A percentile compares a stretch with the other conserved stretches of the same genome.
These are phyloP conservation scores for Prunus armeniaca DNA, from an alignment of 306 rosid species.

Conservation along the genomic window DNA sequence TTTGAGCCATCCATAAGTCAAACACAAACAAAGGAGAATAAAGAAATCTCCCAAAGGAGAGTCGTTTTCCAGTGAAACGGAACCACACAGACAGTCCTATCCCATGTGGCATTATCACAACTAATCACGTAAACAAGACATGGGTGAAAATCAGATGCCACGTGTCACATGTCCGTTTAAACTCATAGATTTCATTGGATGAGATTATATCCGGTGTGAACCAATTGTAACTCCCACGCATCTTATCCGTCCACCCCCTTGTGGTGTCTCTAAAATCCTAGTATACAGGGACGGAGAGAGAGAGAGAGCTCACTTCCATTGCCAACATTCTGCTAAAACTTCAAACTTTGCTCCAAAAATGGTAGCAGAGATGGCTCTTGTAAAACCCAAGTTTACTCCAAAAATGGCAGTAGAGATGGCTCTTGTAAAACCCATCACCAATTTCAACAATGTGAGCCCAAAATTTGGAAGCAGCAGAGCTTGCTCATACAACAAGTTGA, in stretches of 20 bases:
- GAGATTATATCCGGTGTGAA: background rate
- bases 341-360: too few relatives aligned
- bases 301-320: background rate
- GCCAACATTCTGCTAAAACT: background rate
- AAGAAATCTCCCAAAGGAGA: too few relatives aligned
- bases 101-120: background rate
- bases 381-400: background rate
- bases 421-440: slow-evolving; percentile 78
- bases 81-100: background rate
- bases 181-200: background rate
- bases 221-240: background rate
- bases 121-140: background rate
- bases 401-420: slow-evolving; percentile 83
- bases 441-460: slow-evolving; percentile 46
- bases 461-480: slow-evolving; percentile 37
- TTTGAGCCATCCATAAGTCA: too few relatives aligned
- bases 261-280: too few relatives aligned
- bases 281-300: background rate
- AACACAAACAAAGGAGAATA: too few relatives aligned
- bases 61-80: background rate
- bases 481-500: slow-evolving; percentile 34
- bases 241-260: background rate
- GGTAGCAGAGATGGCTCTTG: too few relatives aligned
- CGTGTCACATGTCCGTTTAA: background rate
- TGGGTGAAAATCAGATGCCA: background rate